A percentile compares a stretch with the other conserved stretches of the same genome.
These are phyloP conservation scores for Cryphonectria carpinicola DNA, from an alignment of 2,329 filamentous ascomycete genomes.

Conservation along the genomic window DNA sequence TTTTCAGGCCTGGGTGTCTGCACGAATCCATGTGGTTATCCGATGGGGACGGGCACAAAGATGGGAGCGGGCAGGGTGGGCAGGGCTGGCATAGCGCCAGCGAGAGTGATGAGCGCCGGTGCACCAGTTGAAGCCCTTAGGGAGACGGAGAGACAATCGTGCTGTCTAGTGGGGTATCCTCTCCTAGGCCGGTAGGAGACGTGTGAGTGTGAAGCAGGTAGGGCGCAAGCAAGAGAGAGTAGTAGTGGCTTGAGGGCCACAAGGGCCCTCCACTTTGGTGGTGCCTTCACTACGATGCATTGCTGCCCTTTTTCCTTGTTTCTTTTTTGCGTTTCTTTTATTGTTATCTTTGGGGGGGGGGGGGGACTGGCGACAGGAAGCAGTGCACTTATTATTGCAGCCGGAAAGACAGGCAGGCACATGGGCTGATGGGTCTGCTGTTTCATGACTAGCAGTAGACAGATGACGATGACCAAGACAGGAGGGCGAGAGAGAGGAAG, in stretches of 20 bases:
- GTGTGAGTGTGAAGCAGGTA: not conserved
- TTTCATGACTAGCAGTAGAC: not conserved
- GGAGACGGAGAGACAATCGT: not conserved
- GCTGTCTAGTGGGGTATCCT: not conserved
- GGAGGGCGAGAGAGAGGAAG: not conserved
- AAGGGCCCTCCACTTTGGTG: not conserved
- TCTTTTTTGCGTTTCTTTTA: not conserved
- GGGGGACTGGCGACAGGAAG: not conserved
- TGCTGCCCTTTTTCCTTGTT: not conserved
- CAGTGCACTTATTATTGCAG: not conserved
- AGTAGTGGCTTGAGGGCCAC: not conserved
- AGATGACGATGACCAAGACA: not conserved
- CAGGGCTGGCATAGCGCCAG: not conserved
- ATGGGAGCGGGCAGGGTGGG: not conserved
- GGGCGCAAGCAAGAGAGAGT: not conserved
- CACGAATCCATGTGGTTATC: not conserved
- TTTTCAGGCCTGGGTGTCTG: not conserved
- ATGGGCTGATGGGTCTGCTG: not conserved
- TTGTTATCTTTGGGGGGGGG: too few relatives aligned
- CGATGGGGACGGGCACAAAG: not conserved
- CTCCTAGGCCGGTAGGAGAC: not conserved
- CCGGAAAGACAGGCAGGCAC: not conserved
- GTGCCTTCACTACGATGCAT: not conserved
- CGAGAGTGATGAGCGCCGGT: not conserved
- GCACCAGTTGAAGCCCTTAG: not conserved